These are phyloP conservation scores for Diaporthe batatas DNA, from an alignment of 2,329 filamentous ascomycete genomes.

Conservation along the genomic window DNA sequence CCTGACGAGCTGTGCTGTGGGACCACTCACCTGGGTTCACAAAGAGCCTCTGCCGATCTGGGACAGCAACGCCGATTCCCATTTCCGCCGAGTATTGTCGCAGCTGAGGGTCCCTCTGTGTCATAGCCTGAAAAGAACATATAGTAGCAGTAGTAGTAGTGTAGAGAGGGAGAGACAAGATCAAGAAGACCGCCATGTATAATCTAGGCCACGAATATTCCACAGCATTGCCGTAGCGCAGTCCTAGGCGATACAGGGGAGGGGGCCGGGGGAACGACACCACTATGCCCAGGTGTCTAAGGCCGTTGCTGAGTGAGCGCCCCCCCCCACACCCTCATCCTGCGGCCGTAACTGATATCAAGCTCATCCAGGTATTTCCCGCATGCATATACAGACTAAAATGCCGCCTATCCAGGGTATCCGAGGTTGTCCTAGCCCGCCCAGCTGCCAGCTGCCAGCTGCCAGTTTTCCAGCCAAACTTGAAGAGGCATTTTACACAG, in stretches of 20 bases:
- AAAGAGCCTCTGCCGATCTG: constrained; percentile 31
- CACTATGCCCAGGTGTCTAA: neutral
- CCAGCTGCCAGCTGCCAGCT: constrained; percentile 3
- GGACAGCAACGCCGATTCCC: constrained; percentile 28
- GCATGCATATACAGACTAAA: neutral
- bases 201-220: neutral
- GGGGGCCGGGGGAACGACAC: neutral
- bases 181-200: neutral
- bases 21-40: neutral
- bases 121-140: neutral
- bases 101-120: constrained; percentile 5
- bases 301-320: constrained; percentile 14
- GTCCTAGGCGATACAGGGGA: neutral
- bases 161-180: neutral
- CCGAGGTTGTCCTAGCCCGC: neutral
- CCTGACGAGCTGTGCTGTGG: neutral
- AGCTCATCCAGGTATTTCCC: neutral
- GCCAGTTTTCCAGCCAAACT: neutral
- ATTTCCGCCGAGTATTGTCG: constrained; percentile 27
- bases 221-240: neutral
- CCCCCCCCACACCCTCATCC: neutral
- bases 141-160: neutral
- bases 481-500: neutral
- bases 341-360: neutral
- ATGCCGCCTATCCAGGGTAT: too few species aligned